phyloP scores from a whole-genome alignment of 2,329 filamentous ascomycete genomes.

The Talaromyces pinophilus region DNA sequence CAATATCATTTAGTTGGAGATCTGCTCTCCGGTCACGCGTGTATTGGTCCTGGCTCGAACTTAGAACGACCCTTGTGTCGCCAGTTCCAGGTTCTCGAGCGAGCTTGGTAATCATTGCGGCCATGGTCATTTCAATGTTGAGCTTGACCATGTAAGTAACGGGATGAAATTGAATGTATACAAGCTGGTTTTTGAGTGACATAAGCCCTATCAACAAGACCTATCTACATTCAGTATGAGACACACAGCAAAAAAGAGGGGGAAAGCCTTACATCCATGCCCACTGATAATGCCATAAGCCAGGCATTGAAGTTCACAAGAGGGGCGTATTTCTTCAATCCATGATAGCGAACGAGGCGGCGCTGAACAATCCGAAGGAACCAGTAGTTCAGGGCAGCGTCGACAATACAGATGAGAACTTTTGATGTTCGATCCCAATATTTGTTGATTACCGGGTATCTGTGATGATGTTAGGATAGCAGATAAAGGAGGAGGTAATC shows the following conservation, averaged over 20 bases:
- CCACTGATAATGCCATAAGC: not conserved
- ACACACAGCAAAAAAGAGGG: not conserved
- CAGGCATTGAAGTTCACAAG: constrained; percentile 11
- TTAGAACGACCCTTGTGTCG: constrained; percentile 5
- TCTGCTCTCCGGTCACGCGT: not conserved
- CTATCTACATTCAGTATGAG: constrained; percentile 21
- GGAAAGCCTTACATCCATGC: not conserved
- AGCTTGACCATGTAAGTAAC: constrained; percentile 15
- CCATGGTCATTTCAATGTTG: constrained; percentile 12
- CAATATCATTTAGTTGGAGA: not conserved
- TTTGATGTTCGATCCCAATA: constrained; percentile 4
- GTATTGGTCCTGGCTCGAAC: constrained; percentile 1
- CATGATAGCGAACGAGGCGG: constrained; percentile 3
- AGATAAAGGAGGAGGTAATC: not conserved
- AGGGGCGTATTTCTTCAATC: constrained; percentile 8
- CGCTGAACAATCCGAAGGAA: constrained; percentile 3
- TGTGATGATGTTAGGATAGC: not conserved
- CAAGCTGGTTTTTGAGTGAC: constrained; percentile 20
- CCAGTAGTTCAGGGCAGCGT: constrained; percentile 6
- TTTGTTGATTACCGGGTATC: not conserved
- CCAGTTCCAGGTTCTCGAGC: not conserved
- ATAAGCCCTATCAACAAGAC: constrained; percentile 21
- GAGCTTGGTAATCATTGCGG: constrained; percentile 9
- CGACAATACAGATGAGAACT: not conserved
- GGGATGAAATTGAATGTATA: constrained; percentile 14